Evolutionary conservation across 1,284 basidiomycete genomes (phyloP), one percentile per base, ranked within the genome.

Genomic region (Laetiporus sulphureus): DNA sequence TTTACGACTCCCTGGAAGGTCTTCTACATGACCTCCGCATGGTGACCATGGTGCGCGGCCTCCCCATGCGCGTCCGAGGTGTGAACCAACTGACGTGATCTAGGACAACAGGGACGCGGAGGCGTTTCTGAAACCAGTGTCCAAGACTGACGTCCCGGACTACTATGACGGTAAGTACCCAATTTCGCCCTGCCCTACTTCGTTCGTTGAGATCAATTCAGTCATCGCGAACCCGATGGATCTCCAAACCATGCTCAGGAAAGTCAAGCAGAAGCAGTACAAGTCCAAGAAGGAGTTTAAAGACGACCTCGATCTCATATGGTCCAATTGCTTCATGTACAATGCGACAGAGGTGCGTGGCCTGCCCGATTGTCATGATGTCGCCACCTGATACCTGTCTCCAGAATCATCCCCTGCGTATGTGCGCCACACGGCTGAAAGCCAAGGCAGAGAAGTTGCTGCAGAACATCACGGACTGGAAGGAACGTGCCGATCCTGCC

Each of bases 201-300:
- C n/a, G n/a, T 32, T 7, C 25, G 25, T 38, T 43, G 12, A 39
- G 22, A 3, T 5, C 10, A 1, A 5, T 32, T 40, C 55, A 94
- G 91, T 91, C 53, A 92, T 96, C 61, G 68, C 79, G 39, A 79
- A 82, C 48, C 91, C 92, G 1, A 99, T 98, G 95, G 95, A 99
- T 68, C 71, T 98, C 36, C 82, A 83, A 48, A 89, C 92, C 0
- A 91, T 99, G 78, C 71, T 86, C 44, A 90, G 83, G 69, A 95
- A 95, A 66, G 83, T 96, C 59, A 97, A 95, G 68, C 68, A 74
- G 38, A 89, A 88, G 59, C 74, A 78, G 40, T 98, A 97, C 77
- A 95, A 94, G 67, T 89, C 80, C 41, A 98, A 99, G 67, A 75
- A 79, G 47, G 88, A 95, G 56, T 99, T 99, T 63, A 83, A 85